phyloP scores from a whole-genome alignment of 139 green algal species.

The Micromonas pusilla region DNA sequence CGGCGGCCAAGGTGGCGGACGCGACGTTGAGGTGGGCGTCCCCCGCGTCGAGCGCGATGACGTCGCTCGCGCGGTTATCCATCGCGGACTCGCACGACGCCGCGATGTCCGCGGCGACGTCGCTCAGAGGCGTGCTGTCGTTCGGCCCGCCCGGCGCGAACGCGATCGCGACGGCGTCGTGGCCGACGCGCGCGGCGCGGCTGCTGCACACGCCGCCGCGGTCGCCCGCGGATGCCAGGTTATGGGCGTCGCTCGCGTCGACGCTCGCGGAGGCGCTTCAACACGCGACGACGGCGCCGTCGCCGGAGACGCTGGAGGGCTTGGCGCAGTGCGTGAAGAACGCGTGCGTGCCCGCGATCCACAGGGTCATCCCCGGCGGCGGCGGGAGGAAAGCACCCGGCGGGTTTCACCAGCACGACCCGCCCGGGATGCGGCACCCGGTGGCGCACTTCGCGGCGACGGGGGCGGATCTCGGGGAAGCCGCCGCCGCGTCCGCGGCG shows the following conservation, averaged over 20 bases:
- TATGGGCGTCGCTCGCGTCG: not conserved
- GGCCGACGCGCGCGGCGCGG: not conserved
- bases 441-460: not conserved
- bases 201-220: not conserved
- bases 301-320: not conserved
- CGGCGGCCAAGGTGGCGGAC: not conserved
- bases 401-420: no score
- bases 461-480: no score
- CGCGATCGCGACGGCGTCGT: not conserved
- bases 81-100: not conserved
- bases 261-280: not conserved
- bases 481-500: no score
- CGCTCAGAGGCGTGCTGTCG: not conserved
- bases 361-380: not conserved
- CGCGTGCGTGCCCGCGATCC: not conserved
- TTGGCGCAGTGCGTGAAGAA: not conserved
- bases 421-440: no score
- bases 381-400: no score
- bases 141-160: not conserved
- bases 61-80: not conserved
- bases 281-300: not conserved
- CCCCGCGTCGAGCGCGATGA: not conserved
- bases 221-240: not conserved
- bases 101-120: not conserved
- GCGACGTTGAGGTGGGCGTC: not conserved